Conservation (phyloP, 2,329 filamentous ascomycete genomes). For the Cercospora sesami region DNA sequence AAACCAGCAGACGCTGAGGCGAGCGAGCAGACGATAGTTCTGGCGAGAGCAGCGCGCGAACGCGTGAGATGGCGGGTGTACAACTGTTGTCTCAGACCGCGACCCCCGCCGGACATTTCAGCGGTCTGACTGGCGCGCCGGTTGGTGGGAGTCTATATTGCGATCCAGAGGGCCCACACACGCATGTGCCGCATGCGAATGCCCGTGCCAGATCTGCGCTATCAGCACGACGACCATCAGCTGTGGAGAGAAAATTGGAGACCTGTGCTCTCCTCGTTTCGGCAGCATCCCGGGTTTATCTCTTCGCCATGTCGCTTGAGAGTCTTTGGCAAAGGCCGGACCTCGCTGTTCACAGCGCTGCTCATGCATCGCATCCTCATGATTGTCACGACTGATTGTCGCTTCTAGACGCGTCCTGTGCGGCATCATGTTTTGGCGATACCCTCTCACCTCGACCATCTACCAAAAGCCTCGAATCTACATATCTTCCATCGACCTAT, state of each 20-base stretch:
- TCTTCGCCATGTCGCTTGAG: neutral
- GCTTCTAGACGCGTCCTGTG: neutral
- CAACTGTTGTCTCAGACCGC: conserved; percentile 11
- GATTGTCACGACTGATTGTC: neutral
- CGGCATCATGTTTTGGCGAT: neutral
- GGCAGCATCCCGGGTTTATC: neutral
- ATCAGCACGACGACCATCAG: neutral
- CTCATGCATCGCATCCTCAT: neutral
- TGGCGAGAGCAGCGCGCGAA: neutral
- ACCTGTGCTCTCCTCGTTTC: conserved; percentile 1
- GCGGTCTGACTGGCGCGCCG: conserved; percentile 4
- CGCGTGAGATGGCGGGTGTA: neutral
- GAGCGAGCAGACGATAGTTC: neutral
- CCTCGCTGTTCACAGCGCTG: conserved; percentile 1
- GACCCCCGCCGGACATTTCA: neutral
- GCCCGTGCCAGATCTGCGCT: conserved; percentile 1
- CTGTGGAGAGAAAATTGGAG: neutral
- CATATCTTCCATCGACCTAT: neutral
- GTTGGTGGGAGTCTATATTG: neutral
- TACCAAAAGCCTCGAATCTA: neutral
- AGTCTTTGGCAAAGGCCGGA: neutral
- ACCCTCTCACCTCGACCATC: neutral
- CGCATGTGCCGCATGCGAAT: neutral
- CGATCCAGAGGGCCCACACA: neutral
- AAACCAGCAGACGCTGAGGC: neutral